Evolutionary conservation across 768 basidiomycete genomes (phyloP), one percentile per base, ranked within the genome.

Genomic region (Mrakia blollopis): DNA sequence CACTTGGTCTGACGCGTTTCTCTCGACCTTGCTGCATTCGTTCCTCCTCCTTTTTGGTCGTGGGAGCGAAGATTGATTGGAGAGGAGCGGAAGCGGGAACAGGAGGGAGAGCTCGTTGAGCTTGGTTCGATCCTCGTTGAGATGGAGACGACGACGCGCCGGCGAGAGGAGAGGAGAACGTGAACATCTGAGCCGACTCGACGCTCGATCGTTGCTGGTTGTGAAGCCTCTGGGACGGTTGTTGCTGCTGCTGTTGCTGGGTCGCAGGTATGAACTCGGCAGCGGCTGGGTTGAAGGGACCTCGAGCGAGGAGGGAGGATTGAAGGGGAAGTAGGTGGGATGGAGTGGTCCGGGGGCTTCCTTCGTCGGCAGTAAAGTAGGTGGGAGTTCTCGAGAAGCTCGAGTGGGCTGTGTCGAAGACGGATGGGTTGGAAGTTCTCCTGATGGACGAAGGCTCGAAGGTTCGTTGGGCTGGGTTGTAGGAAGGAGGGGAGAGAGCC

Each of bases 261-360:
- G 37, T 23, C 57, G 73, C 41, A n/a, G n/a, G n/a, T 16, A 41
- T 41, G 73, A 74, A 74, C 47, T 50, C 62, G 7, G 73, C n/a
- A 35, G 73, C 73, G 62, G 73, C 73, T n/a, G 35, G 41, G 62
- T 74, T 74, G 73, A 74, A 67, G 5, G 73, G 30, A 10, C 28
- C 11, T 32, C 32, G 60, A 25, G 25, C 54, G 8, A 35, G 57
- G 14, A 37, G 23, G 72, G 39, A 14, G 18, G 73, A 21, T 21
- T n/a, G 32, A 25, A 25, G 14, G 30, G 32, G 25, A n/a, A 32
- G 28, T 44, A 47, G 41, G 32, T 41, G 25, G 37, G 23, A 7
- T n/a, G 63, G 62, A 18, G 7, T 41, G 25, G 63, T 37, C 9
- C 65, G 44, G 7, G 65, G 37, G 25, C 65, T 68, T 18, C 65